A percentile compares a stretch with the other conserved stretches of the same genome.
Conservation (phyloP, 768 basidiomycete species). For the Lactarius pseudohatsudake region DNA sequence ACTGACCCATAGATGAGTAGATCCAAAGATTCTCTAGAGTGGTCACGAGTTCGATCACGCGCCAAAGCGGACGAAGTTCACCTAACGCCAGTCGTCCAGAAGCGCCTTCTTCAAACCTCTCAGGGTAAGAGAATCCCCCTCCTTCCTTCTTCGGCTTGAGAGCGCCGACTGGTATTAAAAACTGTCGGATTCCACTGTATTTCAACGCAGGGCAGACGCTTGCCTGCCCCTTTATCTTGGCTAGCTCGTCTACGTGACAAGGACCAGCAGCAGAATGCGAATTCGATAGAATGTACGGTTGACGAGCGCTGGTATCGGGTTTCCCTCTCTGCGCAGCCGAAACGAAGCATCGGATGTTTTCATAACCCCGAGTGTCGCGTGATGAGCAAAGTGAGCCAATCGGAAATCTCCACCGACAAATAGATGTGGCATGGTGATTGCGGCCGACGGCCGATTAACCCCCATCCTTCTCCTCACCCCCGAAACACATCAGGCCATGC, state of each 20-base stretch:
- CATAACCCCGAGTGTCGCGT: not conserved
- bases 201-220: not conserved
- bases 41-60: not conserved
- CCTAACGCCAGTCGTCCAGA: not conserved
- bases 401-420: not conserved
- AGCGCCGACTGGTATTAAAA: not conserved
- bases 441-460: not conserved
- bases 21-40: not conserved
- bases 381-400: not conserved
- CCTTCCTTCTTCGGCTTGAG: not conserved
- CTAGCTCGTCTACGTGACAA: not conserved
- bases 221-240: not conserved
- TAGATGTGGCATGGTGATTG: not conserved
- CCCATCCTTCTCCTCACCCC: not conserved
- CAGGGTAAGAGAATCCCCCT: not conserved
- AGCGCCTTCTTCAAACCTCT: not conserved
- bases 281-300: not conserved
- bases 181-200: too few species aligned
- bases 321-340: not conserved
- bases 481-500: not conserved
- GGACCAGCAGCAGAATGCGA: not conserved
- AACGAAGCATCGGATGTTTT: not conserved
- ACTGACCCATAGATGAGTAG: not conserved
- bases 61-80: not conserved
- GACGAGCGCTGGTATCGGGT: not conserved